Evolutionary conservation across 1,139 yeast species (phyloP).

Genomic region (Saccharomyces hybrid): DNA sequence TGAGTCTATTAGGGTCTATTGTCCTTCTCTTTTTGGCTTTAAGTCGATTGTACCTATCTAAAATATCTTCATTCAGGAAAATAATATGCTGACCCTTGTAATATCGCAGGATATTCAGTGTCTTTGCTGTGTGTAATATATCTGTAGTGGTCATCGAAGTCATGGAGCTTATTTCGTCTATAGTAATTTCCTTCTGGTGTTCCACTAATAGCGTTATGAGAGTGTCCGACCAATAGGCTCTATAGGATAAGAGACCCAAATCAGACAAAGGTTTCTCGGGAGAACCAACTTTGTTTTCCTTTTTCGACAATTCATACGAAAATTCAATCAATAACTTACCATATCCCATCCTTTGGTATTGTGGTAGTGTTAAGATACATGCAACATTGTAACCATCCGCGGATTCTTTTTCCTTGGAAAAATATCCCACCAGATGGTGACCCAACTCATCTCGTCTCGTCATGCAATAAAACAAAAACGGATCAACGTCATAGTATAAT

Average conservation of each 20-base stretch:
- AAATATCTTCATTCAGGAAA: conserved; percentile 76
- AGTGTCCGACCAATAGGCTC: conserved; percentile 96
- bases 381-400: conserved; percentile 97
- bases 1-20: conserved; percentile 61
- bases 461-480: conserved; percentile 92
- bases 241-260: conserved; percentile 81
- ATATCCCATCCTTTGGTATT: conserved; percentile 90
- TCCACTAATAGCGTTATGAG: conserved; percentile 70
- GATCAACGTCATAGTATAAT: conserved; percentile 93
- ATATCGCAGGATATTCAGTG: conserved; percentile 80
- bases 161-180: conserved; percentile 79
- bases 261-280: conserved; percentile 97
- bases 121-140: conserved; percentile 85
- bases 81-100: conserved; percentile 95
- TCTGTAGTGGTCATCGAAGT: conserved; percentile 97
- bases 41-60: conserved; percentile 67
- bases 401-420: conserved; percentile 92
- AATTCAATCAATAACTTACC: conserved; percentile 89
- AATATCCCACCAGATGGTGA: conserved; percentile 91
- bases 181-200: conserved; percentile 62
- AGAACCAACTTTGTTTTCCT: conserved; percentile 85
- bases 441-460: conserved; percentile 81
- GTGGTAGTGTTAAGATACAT: conserved; percentile 90
- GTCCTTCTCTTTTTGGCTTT: conserved; percentile 68
- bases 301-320: conserved; percentile 79